A percentile compares a stretch with the other conserved stretches of the same genome.
These are phyloP conservation scores for Gomphus bonarii DNA, from an alignment of 1,284 basidiomycete genomes.

Conservation along the genomic window DNA sequence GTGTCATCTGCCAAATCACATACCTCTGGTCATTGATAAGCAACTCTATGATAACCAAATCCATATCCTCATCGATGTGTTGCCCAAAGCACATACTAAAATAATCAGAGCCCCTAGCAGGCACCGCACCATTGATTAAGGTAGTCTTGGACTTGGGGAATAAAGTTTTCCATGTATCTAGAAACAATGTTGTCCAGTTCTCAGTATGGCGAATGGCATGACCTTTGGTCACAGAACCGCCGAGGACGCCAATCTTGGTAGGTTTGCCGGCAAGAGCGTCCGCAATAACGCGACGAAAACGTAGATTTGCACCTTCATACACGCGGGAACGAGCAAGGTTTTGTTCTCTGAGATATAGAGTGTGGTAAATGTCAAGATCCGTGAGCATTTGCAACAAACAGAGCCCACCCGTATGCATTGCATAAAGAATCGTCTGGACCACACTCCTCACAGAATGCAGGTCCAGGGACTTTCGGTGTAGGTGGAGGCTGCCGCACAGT, in stretches of 20 bases:
- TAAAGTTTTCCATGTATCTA: conserved; percentile 12
- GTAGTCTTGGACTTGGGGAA: conserved; percentile 11
- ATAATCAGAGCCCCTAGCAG: conserved; percentile 14
- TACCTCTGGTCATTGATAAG: conserved; percentile 16
- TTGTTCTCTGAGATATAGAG: conserved; percentile 7
- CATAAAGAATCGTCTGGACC: conserved; percentile 14
- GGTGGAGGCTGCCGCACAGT: neutral
- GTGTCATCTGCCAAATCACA: neutral
- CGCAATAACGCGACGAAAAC: conserved; percentile 14
- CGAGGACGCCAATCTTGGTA: conserved; percentile 15
- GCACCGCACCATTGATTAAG: conserved; percentile 14
- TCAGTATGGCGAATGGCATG: conserved; percentile 12
- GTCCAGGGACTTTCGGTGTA: conserved; percentile 4
- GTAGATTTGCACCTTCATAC: conserved; percentile 15
- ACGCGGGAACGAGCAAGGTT: conserved; percentile 15
- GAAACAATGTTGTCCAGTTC: conserved; percentile 12
- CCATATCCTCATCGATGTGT: conserved; percentile 15
- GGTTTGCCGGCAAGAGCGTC: conserved; percentile 14
- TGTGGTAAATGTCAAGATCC: neutral
- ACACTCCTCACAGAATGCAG: conserved; percentile 14
- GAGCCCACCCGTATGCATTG: conserved; percentile 13
- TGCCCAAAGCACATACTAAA: conserved; percentile 14
- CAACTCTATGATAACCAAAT: conserved; percentile 15
- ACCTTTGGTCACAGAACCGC: conserved; percentile 15
- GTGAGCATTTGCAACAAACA: neutral